phyloP scores from a whole-genome alignment of 345 rosid species.

The Salix caprea region DNA sequence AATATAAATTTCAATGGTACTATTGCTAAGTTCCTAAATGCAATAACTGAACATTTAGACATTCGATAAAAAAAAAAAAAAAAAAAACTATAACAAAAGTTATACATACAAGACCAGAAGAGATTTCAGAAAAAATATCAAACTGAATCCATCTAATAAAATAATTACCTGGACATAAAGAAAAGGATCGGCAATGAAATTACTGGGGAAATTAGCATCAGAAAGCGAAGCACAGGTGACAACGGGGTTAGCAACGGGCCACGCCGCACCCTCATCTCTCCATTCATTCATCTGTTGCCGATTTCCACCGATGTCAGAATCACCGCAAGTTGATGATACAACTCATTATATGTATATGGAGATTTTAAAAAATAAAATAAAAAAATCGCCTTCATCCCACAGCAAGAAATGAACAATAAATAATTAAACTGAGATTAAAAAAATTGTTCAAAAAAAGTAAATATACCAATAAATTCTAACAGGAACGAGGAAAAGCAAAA shows the following conservation, averaged over 20 bases:
- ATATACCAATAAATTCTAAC: background rate
- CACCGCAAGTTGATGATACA: background rate
- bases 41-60: background rate
- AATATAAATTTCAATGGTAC: background rate
- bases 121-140: background rate
- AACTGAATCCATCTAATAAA: background rate
- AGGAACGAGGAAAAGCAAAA: background rate
- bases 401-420: background rate
- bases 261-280: constrained; percentile 72
- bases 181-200: constrained; percentile 94
- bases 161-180: constrained; percentile 64
- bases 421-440: no score
- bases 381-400: background rate
- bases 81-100: background rate
- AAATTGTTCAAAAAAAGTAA: background rate
- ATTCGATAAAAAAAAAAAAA: background rate
- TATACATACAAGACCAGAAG: background rate
- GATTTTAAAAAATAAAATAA: background rate
- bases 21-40: background rate
- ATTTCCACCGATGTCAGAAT: constrained; percentile 6
- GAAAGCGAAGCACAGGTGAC: constrained; percentile 81
- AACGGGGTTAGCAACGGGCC: constrained; percentile 98
- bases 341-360: background rate
- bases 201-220: constrained; percentile 73
- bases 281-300: constrained; percentile 55